A percentile compares a stretch with the other conserved stretches of the same genome.
phyloP scores from a whole-genome alignment of 768 basidiomycete genomes.

The Rhodotorula paludigena region DNA sequence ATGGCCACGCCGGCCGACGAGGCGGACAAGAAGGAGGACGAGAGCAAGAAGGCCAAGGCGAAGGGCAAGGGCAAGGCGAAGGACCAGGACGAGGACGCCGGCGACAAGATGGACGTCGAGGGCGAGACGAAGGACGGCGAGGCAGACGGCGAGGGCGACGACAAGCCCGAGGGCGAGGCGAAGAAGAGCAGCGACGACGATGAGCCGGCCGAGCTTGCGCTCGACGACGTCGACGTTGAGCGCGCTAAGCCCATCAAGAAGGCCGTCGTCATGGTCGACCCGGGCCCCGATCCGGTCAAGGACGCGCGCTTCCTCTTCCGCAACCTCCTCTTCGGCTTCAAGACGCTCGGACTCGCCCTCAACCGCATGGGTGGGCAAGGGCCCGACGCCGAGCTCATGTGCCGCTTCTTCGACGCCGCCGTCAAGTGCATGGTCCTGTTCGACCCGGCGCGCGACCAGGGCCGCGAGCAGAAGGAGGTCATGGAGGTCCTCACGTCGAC shows the following conservation, averaged over 20 bases:
- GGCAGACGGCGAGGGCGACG: slow-evolving; percentile 7
- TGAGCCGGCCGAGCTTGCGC: slow-evolving; percentile 37
- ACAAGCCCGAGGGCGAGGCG: background rate
- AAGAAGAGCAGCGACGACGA: too few species aligned
- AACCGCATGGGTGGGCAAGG: slow-evolving; percentile 69
- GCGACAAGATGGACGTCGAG: slow-evolving; percentile 14
- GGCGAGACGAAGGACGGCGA: background rate
- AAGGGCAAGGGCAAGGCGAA: background rate
- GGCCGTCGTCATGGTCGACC: slow-evolving; percentile 71
- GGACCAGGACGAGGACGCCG: background rate
- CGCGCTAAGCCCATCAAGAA: slow-evolving; percentile 75
- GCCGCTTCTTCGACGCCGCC: slow-evolving; percentile 77
- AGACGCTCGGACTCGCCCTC: slow-evolving; percentile 67
- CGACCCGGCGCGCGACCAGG: slow-evolving; percentile 57
- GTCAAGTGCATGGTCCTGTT: slow-evolving; percentile 79
- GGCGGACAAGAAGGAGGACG: background rate
- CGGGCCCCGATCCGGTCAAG: slow-evolving; percentile 71
- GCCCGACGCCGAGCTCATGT: slow-evolving; percentile 80
- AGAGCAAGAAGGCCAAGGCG: background rate
- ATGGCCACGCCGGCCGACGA: background rate
- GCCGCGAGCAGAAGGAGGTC: slow-evolving; percentile 61
- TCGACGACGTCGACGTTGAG: slow-evolving; percentile 70
- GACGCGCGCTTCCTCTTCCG: slow-evolving; percentile 82
- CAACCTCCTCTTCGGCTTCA: slow-evolving; percentile 80
- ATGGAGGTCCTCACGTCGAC: slow-evolving; percentile 66